phyloP scores from a whole-genome alignment of 768 basidiomycete genomes.

The Mrakia gelida region DNA sequence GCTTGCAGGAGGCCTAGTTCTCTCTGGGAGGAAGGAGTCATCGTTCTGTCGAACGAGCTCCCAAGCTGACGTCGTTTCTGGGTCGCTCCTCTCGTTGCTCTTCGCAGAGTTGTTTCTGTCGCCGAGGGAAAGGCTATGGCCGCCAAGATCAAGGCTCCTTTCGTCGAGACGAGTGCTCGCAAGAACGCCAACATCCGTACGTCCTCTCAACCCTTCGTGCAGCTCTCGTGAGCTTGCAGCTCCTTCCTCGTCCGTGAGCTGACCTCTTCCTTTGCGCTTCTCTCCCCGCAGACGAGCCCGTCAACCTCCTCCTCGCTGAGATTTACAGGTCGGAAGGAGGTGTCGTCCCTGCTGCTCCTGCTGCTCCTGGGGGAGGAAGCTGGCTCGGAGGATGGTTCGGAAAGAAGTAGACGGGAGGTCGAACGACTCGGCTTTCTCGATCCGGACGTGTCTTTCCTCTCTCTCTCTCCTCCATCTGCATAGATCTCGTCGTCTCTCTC shows the following conservation, averaged over 20 bases:
- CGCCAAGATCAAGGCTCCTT: constrained; percentile 30
- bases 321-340: constrained; percentile 27
- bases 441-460: neutral
- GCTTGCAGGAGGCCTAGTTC: neutral
- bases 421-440: no score
- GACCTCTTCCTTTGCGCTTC: neutral
- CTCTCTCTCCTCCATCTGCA: no score
- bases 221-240: neutral
- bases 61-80: neutral
- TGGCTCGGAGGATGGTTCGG: constrained; percentile 31
- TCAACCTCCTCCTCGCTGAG: constrained; percentile 28
- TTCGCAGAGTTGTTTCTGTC: constrained; percentile 18
- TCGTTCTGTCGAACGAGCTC: neutral
- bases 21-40: neutral
- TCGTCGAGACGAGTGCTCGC: constrained; percentile 30
- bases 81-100: neutral
- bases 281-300: constrained; percentile 21
- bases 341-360: constrained; percentile 10
- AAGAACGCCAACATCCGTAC: constrained; percentile 30
- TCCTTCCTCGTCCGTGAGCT: neutral
- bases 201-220: neutral
- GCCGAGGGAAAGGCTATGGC: constrained; percentile 31
- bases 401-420: constrained; percentile 22
- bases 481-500: no score
- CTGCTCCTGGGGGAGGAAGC: constrained; percentile 15